phyloP scores from a whole-genome alignment of 768 basidiomycete species.

The Leccinum imitatum region DNA sequence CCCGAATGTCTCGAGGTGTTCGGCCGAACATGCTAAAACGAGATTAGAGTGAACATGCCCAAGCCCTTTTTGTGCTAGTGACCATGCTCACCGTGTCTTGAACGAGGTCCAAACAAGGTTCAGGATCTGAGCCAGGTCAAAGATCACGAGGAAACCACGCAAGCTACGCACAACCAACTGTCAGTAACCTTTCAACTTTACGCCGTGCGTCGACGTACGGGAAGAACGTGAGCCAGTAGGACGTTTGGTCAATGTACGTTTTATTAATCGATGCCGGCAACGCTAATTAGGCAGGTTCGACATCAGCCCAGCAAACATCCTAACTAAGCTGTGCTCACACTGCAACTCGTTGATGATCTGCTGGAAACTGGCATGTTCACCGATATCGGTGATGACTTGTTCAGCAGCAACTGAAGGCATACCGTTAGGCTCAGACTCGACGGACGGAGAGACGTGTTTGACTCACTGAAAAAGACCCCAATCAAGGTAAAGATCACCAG shows the following conservation, averaged over 20 bases:
- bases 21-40: conserved; percentile 69
- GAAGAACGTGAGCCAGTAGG: conserved; percentile 93
- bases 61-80: neutral
- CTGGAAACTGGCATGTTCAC: conserved; percentile 44
- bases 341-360: conserved; percentile 46
- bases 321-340: conserved; percentile 30
- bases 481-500: conserved; percentile 92
- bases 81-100: conserved; percentile 63
- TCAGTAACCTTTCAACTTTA: conserved; percentile 6
- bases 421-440: neutral
- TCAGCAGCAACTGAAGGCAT: conserved; percentile 30
- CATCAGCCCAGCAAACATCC: neutral
- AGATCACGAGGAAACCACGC: conserved; percentile 91
- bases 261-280: conserved; percentile 73
- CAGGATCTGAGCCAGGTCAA: conserved; percentile 94
- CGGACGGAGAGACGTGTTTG: too few relatives aligned
- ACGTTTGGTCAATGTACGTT: conserved; percentile 89
- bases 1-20: conserved; percentile 85
- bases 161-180: conserved; percentile 45
- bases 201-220: conserved; percentile 54
- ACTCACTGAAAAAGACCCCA: conserved; percentile 82
- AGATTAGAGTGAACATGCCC: conserved; percentile 1
- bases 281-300: conserved; percentile 48
- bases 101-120: conserved; percentile 85
- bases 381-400: conserved; percentile 48